phyloP scores from a whole-genome alignment of 768 basidiomycete genomes.

The Mycena olivaceomarginata region DNA sequence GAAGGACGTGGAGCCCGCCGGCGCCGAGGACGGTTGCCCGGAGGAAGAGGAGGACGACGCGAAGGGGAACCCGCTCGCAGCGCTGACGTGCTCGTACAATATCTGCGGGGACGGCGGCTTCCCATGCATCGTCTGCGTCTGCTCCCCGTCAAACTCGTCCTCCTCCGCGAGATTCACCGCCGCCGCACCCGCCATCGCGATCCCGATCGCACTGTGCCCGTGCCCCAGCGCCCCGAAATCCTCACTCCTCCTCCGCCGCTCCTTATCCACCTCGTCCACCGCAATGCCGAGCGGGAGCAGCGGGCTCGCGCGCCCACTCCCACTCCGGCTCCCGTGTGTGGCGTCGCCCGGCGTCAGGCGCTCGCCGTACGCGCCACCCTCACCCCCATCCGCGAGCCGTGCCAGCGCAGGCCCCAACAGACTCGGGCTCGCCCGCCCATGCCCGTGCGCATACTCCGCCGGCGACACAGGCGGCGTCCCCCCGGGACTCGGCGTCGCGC shows the following conservation, averaged over 20 bases:
- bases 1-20: background rate
- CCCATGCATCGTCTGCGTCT: background rate
- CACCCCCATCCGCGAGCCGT: slow-evolving; percentile 8
- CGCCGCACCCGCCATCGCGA: background rate
- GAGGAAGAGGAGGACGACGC: background rate
- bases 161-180: slow-evolving; percentile 13
- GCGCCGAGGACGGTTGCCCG: background rate
- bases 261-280: slow-evolving; percentile 46
- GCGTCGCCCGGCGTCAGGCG: background rate
- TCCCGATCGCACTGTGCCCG: background rate
- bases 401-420: slow-evolving; percentile 34
- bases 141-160: slow-evolving; percentile 7
- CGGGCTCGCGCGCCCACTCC: slow-evolving; percentile 33
- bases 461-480: slow-evolving; percentile 13
- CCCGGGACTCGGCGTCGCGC: slow-evolving; percentile 22
- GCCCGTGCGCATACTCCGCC: background rate
- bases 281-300: slow-evolving; percentile 43
- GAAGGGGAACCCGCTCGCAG: background rate
- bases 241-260: slow-evolving; percentile 27
- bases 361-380: slow-evolving; percentile 13
- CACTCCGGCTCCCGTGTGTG: background rate
- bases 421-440: background rate
- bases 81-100: background rate
- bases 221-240: background rate
- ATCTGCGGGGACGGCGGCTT: slow-evolving; percentile 23